These are phyloP conservation scores for Hepatocystis sp. DNA, from an alignment of 169 alveolate species.

Conservation along the genomic window DNA sequence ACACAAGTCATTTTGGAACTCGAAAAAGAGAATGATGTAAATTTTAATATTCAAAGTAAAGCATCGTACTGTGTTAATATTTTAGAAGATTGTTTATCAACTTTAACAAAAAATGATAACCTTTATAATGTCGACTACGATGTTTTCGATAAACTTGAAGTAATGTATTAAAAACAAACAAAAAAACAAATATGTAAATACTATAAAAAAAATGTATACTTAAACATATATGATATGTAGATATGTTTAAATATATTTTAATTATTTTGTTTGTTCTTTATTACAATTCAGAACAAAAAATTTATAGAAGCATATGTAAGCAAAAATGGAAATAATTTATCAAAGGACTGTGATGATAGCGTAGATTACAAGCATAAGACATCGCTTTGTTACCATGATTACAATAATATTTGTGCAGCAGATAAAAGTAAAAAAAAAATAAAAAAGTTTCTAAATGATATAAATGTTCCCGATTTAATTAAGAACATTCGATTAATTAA, in stretches of 20 bases:
- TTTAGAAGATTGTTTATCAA: constrained; percentile 56
- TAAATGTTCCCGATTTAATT: constrained; percentile 36
- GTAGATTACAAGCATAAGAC: constrained; percentile 24
- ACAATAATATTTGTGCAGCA: constrained; percentile 33
- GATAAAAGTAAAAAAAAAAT: constrained; percentile 63
- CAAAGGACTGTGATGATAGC: constrained; percentile 11
- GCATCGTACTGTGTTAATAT: constrained; percentile 40
- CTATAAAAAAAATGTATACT: too few species aligned
- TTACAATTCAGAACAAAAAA: constrained; percentile 69
- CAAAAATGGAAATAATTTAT: constrained; percentile 34
- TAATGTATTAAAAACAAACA: background rate
- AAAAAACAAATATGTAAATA: background rate
- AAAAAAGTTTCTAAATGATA: constrained; percentile 50
- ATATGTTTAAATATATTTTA: background rate
- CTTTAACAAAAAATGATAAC: constrained; percentile 62
- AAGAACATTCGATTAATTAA: constrained; percentile 42
- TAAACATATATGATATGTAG: background rate
- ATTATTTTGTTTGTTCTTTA: background rate
- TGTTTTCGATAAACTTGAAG: constrained; percentile 63
- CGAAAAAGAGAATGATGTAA: constrained; percentile 48
- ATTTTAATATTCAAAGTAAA: constrained; percentile 62
- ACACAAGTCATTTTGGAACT: constrained; percentile 53
- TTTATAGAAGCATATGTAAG: constrained; percentile 75
- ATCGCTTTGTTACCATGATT: constrained; percentile 14
- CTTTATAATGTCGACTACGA: constrained; percentile 68